phyloP scores from a whole-genome alignment of 2,329 filamentous ascomycete genomes.

The Penicillium sp. region DNA sequence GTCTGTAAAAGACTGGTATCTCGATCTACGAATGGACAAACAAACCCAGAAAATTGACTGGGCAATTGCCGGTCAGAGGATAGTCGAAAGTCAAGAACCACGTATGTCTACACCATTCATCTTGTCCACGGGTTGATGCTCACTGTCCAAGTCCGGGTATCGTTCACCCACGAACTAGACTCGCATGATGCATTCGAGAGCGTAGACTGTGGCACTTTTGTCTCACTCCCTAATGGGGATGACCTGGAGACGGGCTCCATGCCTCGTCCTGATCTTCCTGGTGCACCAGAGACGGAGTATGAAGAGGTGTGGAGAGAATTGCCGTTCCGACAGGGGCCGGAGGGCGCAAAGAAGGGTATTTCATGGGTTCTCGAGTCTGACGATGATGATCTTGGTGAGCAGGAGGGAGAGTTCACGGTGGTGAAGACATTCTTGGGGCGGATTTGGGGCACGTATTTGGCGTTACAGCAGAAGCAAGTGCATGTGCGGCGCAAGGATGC shows the following conservation, averaged over 20 bases:
- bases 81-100: slow-evolving; percentile 37
- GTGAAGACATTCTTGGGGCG: slow-evolving; percentile 32
- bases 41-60: slow-evolving; percentile 40
- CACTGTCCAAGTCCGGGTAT: slow-evolving; percentile 29
- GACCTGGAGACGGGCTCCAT: slow-evolving; percentile 42
- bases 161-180: slow-evolving; percentile 43
- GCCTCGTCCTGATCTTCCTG: slow-evolving; percentile 37
- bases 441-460: slow-evolving; percentile 34
- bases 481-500: slow-evolving; percentile 9
- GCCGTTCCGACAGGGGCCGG: slow-evolving; percentile 31
- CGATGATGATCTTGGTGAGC: slow-evolving; percentile 5
- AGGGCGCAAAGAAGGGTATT: slow-evolving; percentile 21
- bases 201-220: slow-evolving; percentile 40
- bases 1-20: slow-evolving; percentile 45
- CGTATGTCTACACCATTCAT: slow-evolving; percentile 25
- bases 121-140: not conserved
- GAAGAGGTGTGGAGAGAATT: slow-evolving; percentile 67
- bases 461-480: slow-evolving; percentile 27
- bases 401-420: slow-evolving; percentile 20
- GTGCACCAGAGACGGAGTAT: slow-evolving; percentile 48
- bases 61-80: slow-evolving; percentile 45
- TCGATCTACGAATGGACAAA: slow-evolving; percentile 45
- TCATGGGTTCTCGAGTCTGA: slow-evolving; percentile 35
- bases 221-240: slow-evolving; percentile 41
- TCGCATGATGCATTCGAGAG: slow-evolving; percentile 36